These are phyloP conservation scores for Mucor irregularis DNA, from an alignment of 371 early-diverging fungal species.

Conservation along the genomic window DNA sequence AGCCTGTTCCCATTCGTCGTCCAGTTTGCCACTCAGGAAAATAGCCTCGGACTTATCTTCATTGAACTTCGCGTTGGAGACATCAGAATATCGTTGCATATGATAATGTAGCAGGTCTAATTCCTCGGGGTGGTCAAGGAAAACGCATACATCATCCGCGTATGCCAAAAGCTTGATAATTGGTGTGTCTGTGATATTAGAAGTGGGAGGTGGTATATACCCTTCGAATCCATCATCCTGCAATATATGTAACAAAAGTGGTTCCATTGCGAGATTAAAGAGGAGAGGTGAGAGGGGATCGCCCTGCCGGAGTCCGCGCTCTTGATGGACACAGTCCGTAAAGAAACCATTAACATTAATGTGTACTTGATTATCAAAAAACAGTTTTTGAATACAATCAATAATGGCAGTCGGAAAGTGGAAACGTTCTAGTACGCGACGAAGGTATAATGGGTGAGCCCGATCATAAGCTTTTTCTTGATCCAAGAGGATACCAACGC, in stretches of 20 bases:
- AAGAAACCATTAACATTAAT: slow-evolving; percentile 20
- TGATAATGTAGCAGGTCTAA: neutral
- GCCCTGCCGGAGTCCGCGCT: slow-evolving; percentile 23
- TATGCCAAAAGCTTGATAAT: neutral
- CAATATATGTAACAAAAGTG: neutral
- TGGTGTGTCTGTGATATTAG: neutral
- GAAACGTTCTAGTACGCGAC: neutral
- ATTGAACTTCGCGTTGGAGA: slow-evolving; percentile 17
- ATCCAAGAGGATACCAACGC: slow-evolving; percentile 18
- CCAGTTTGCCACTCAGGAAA: neutral
- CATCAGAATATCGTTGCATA: neutral
- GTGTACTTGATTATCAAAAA: slow-evolving; percentile 3
- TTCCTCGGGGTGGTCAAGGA: neutral
- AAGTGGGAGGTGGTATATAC: neutral
- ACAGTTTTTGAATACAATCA: neutral
- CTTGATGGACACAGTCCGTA: neutral
- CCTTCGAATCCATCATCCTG: neutral
- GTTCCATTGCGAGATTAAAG: slow-evolving; percentile 23
- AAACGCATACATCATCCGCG: slow-evolving; percentile 14
- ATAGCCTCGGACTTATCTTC: slow-evolving; percentile 14
- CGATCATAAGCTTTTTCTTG: slow-evolving; percentile 29
- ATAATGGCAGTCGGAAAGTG: slow-evolving; percentile 8
- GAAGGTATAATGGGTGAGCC: slow-evolving; percentile 16
- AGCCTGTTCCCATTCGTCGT: neutral
- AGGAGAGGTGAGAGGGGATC: slow-evolving; percentile 24